Base-by-base conservation (phyloP, 805 yeast species). In the Metschnikowia gruessii region DNA sequence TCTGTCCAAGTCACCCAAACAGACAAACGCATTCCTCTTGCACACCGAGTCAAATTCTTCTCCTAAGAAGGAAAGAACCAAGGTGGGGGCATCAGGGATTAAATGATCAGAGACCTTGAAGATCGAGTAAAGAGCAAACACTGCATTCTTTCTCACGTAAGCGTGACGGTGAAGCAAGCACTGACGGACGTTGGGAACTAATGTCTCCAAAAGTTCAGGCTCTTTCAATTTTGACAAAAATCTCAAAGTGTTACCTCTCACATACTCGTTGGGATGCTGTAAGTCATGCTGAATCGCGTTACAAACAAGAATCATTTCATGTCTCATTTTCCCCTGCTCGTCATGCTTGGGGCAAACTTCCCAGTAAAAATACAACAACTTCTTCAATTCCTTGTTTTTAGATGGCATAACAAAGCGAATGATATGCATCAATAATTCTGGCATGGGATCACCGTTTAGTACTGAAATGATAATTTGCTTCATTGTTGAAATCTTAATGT, bases 341-440 rank as follows among this genome's bases (percentile, higher is more conserved):
- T 89, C 95, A 55, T 85, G 74, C 69, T 95, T 95, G 46, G 96
- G 95, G 63, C 96, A 95, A 46, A 92, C 88, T 68, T 94, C 99
- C 98, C 98, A 94, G 74, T 94, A 94, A 60, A 89, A 87, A 62
- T 92, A 94, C 53, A 95, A 75, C 63, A 94, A 76, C 68, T 91
- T 94, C 76, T 94, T 94, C 68, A 95, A 80, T 59, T 83, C 87
- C 69, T 94, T 95, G 69, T 84, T 82, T 61, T 77, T 87, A 15
- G 96, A 87, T 13, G 99, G 99, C 97, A 94, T 90, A 48, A 95
- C 92, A 61, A 88, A 95, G 62, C 99, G 83, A 61, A 94, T 92
- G 57, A 94, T 87, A 64, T 91, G 96, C 99, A 94, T 94, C 68
- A 94, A 79, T 55, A 94, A 74, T 49, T 87, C 94, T 15, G 97